These are phyloP conservation scores for Setaria italica DNA, from an alignment of 202 grass and related monocot species.

Conservation along the genomic window DNA sequence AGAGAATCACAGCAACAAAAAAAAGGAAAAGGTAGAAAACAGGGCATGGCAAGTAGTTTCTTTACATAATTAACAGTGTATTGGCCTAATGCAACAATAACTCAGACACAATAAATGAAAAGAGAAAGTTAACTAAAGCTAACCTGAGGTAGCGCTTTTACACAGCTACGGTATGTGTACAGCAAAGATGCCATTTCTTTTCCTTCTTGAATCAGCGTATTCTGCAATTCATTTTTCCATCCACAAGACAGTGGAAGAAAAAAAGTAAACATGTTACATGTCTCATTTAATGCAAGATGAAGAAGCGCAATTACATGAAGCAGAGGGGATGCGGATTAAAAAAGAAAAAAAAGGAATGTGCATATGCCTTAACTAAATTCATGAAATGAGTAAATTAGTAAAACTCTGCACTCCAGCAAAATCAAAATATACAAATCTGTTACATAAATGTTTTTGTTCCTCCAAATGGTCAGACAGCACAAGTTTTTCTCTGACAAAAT, in stretches of 20 bases:
- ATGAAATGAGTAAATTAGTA: conserved; percentile 30
- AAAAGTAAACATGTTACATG: conserved; percentile 24
- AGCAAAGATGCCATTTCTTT: conserved; percentile 98
- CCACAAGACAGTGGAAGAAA: conserved; percentile 28
- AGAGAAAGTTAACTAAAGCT: conserved; percentile 43
- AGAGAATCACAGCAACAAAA: conserved; percentile 4
- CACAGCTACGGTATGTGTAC: conserved; percentile 99
- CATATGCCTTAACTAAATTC: neutral
- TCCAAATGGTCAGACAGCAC: conserved; percentile 2
- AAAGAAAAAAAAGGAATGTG: conserved; percentile 4
- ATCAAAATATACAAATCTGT: conserved; percentile 23
- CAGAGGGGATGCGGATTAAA: conserved; percentile 25
- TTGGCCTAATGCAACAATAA: conserved; percentile 30
- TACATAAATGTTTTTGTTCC: conserved; percentile 8
- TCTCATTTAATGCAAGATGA: conserved; percentile 12
- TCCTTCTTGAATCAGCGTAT: conserved; percentile 91
- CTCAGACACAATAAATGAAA: conserved; percentile 28
- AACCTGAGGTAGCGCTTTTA: conserved; percentile 99
- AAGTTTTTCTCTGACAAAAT: neutral
- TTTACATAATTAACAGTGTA: conserved; percentile 8
- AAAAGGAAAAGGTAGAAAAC: conserved; percentile 8
- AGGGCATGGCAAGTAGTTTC: conserved; percentile 17
- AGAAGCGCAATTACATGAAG: conserved; percentile 36
- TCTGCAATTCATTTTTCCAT: conserved; percentile 73
- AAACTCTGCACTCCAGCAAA: neutral